Percentiles rank a stretch among this genome's conserved stretches.
Conservation (phyloP, 805 yeast species). For the Myxozyma geophila region DNA sequence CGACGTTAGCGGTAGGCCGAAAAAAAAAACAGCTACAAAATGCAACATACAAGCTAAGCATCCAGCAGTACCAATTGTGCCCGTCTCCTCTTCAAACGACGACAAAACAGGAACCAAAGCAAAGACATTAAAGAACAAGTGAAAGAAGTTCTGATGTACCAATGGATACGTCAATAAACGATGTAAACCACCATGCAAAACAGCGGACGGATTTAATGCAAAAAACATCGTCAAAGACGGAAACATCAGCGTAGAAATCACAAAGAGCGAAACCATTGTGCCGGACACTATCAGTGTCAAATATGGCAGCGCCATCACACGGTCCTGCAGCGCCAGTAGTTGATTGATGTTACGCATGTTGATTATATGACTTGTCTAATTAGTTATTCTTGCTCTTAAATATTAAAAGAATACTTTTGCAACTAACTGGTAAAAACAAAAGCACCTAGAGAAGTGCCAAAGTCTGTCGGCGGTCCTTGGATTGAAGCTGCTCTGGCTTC, state of each 20-base stretch:
- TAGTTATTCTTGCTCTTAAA: too few species aligned
- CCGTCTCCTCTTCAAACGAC: conserved; percentile 35
- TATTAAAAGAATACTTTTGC: too few species aligned
- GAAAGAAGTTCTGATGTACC: conserved; percentile 31
- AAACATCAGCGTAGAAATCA: conserved; percentile 1
- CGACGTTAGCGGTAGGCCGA: neutral
- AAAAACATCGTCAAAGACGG: conserved; percentile 8
- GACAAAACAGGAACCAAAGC: conserved; percentile 35
- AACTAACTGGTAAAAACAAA: too few species aligned
- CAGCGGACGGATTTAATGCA: conserved; percentile 19
- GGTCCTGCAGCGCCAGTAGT: conserved; percentile 23
- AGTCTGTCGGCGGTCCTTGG: too few species aligned
- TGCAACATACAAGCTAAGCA: conserved; percentile 19
- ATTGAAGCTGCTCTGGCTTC: too few species aligned
- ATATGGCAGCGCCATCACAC: conserved; percentile 29
- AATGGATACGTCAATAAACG: conserved; percentile 35
- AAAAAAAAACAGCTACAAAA: neutral
- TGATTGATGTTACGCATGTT: conserved; percentile 16
- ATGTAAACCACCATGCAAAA: conserved; percentile 30
- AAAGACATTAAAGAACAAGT: conserved; percentile 32
- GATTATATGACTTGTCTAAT: too few species aligned
- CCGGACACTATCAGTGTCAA: conserved; percentile 16
- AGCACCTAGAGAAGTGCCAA: too few species aligned
- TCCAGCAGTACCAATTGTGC: conserved; percentile 37
- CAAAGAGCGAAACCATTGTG: conserved; percentile 7